These are phyloP conservation scores for Diaporthe nobilis DNA, from an alignment of 2,329 filamentous ascomycete species.

Conservation along the genomic window DNA sequence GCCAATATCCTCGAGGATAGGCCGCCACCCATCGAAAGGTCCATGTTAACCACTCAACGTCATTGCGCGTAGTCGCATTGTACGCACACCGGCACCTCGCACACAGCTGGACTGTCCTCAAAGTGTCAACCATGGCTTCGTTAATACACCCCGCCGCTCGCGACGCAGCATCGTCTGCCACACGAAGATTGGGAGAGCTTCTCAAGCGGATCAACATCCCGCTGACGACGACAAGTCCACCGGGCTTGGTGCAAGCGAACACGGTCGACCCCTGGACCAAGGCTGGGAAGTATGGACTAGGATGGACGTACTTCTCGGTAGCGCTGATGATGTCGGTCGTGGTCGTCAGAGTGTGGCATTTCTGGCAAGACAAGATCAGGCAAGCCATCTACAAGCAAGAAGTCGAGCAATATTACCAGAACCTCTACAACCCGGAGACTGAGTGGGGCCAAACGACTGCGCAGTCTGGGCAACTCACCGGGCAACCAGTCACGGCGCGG, in stretches of 20 bases:
- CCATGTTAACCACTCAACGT: conserved; percentile 32
- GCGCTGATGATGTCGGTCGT: conserved; percentile 78
- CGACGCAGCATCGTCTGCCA: conserved; percentile 51
- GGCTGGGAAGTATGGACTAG: conserved; percentile 87
- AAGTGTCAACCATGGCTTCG: conserved; percentile 56
- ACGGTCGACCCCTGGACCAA: conserved; percentile 83
- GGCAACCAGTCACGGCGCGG: conserved; percentile 60
- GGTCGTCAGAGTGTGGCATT: conserved; percentile 83
- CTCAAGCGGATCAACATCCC: conserved; percentile 72
- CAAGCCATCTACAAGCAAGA: conserved; percentile 91
- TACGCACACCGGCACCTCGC: background rate
- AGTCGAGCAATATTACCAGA: conserved; percentile 74
- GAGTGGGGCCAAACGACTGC: conserved; percentile 61
- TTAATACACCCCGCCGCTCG: conserved; percentile 51
- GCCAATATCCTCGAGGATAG: background rate
- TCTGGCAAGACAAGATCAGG: conserved; percentile 93
- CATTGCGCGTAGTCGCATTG: conserved; percentile 40
- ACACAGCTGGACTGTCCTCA: conserved; percentile 39
- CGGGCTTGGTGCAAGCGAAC: conserved; percentile 73
- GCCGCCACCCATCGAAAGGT: background rate
- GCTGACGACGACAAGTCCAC: conserved; percentile 70
- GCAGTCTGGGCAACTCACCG: conserved; percentile 58
- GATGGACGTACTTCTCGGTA: conserved; percentile 90
- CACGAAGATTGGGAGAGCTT: conserved; percentile 55
- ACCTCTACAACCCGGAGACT: conserved; percentile 65